These are phyloP conservation scores for Eucalyptus shirleyi DNA, from an alignment of 345 rosid species.

Conservation along the genomic window DNA sequence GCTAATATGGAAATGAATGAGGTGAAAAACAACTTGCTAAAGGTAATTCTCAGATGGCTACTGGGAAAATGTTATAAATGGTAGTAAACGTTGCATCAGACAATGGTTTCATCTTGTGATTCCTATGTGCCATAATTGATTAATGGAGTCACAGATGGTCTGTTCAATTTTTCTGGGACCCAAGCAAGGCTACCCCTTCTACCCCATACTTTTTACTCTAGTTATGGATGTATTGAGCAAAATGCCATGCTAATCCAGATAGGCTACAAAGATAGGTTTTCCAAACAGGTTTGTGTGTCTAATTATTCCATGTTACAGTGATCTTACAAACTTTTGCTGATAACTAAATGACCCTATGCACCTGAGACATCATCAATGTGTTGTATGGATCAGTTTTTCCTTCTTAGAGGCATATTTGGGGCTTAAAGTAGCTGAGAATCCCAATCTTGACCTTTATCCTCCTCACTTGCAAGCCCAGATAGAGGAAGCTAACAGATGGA, in stretches of 20 bases:
- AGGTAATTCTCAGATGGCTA: not conserved
- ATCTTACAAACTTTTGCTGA: no score
- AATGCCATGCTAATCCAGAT: no score
- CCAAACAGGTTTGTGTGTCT: no score
- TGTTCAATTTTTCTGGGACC: not conserved
- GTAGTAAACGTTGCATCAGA: not conserved
- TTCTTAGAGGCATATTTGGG: no score
- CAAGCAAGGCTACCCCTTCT: not conserved
- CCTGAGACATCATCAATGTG: no score
- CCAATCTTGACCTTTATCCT: slow-evolving; percentile 29
- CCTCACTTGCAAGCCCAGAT: slow-evolving; percentile 11
- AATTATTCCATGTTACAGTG: no score
- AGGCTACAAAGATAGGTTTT: no score
- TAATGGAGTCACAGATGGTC: not conserved
- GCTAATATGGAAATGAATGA: not conserved
- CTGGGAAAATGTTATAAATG: not conserved
- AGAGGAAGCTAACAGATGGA: slow-evolving; percentile 27
- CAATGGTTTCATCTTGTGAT: not conserved
- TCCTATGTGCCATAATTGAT: not conserved
- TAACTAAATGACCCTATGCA: no score
- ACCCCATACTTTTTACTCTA: not conserved
- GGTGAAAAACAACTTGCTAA: not conserved
- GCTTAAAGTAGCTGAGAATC: slow-evolving; percentile 39
- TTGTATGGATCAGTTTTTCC: no score
- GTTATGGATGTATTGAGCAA: not conserved